Evolutionary conservation across 495 filamentous ascomycete genomes (phyloP).

Genomic region (Mycothermus thermophilus): DNA sequence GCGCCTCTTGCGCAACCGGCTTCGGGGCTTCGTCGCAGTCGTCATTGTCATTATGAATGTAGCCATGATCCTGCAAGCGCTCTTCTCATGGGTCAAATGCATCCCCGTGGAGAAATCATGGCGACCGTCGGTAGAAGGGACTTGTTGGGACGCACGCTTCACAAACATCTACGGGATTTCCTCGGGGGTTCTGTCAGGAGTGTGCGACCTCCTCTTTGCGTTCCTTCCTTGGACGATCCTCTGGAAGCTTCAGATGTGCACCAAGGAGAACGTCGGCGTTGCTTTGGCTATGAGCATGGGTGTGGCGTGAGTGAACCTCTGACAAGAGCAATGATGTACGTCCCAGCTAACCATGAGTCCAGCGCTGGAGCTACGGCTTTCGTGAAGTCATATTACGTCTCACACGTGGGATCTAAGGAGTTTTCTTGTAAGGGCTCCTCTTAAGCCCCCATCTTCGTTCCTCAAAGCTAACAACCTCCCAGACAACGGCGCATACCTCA

Average conservation of each 20-base stretch:
- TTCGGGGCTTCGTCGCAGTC: constrained; percentile 7
- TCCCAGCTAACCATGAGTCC: too few relatives aligned
- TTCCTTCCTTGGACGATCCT: constrained; percentile 18
- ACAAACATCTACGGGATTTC: constrained; percentile 5
- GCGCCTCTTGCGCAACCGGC: constrained; percentile 8
- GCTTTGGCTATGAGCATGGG: constrained; percentile 22
- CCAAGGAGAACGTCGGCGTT: constrained; percentile 19
- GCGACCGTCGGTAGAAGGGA: constrained; percentile 5
- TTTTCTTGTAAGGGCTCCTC: constrained; percentile 15
- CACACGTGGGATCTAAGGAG: constrained; percentile 6
- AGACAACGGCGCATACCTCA: constrained; percentile 15
- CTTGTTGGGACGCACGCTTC: constrained; percentile 10
- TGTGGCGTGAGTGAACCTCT: constrained; percentile 18
- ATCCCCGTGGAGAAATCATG: constrained; percentile 13
- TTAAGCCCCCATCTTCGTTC: neutral
- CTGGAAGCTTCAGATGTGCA: constrained; percentile 13
- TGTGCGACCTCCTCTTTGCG: constrained; percentile 17
- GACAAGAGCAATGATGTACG: too few relatives aligned
- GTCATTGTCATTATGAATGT: constrained; percentile 17
- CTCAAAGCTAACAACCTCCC: neutral
- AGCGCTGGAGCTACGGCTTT: constrained; percentile 17
- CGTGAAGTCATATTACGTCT: constrained; percentile 11
- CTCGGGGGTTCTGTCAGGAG: constrained; percentile 13
- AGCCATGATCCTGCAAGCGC: constrained; percentile 6
- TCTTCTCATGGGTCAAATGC: constrained; percentile 17